Evolutionary conservation across 2,329 filamentous ascomycete genomes (phyloP).

Genomic region (Penicillium aurantiogriseum): DNA sequence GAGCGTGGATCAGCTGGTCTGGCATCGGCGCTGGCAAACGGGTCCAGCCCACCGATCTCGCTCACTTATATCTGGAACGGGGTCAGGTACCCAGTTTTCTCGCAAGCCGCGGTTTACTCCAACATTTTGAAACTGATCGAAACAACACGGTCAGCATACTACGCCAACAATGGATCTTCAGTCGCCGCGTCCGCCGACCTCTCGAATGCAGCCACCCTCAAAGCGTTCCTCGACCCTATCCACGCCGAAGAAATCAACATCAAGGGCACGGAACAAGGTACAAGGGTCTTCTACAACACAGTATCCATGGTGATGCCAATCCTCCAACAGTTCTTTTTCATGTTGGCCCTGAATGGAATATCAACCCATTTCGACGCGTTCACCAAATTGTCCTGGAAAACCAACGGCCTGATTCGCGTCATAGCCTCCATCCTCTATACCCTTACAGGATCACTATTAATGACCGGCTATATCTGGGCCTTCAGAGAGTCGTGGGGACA

Average conservation of each 20-base stretch:
- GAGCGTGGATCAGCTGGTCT: background rate
- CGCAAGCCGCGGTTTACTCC: background rate
- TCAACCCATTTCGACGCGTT: conserved; percentile 25
- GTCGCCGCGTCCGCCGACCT: background rate
- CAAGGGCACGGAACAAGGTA: conserved; percentile 37
- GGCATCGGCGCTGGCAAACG: background rate
- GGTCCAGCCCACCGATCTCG: background rate
- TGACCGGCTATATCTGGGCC: conserved; percentile 5
- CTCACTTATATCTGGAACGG: conserved; percentile 6
- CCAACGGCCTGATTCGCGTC: background rate
- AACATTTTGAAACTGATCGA: background rate
- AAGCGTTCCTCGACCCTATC: conserved; percentile 1
- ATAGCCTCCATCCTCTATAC: conserved; percentile 3
- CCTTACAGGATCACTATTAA: background rate
- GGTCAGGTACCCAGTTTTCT: conserved; percentile 3
- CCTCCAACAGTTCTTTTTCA: conserved; percentile 47
- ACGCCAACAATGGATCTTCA: conserved; percentile 2
- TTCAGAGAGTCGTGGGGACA: conserved; percentile 1
- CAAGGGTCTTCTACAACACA: conserved; percentile 42
- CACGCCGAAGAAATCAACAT: conserved; percentile 30
- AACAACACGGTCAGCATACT: background rate
- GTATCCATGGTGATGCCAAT: conserved; percentile 43
- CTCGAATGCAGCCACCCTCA: background rate
- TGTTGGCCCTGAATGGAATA: conserved; percentile 45
- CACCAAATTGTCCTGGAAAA: background rate